These are phyloP conservation scores for Hypoxylon sp. DNA, from an alignment of 2,329 filamentous ascomycete genomes.

Conservation along the genomic window DNA sequence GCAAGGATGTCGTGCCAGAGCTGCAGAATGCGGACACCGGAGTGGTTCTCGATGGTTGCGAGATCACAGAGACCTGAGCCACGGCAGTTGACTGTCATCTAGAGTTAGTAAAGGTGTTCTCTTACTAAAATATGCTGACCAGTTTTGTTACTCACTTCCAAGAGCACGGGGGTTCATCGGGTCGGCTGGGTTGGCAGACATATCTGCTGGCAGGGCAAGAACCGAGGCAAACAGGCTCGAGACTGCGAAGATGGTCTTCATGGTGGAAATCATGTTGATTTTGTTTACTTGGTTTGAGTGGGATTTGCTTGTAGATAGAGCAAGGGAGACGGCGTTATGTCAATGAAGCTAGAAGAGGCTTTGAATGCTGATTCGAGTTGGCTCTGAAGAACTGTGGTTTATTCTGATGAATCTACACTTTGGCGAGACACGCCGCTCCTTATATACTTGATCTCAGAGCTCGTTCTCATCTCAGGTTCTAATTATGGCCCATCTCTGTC, in stretches of 20 bases:
- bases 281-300: not conserved
- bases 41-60: constrained; percentile 36
- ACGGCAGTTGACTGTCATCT: constrained; percentile 36
- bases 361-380: not conserved
- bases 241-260: constrained; percentile 19
- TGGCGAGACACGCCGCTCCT: not conserved
- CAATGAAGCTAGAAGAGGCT: not conserved
- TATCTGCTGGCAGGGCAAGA: constrained; percentile 22
- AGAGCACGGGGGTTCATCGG: constrained; percentile 31
- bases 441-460: constrained; percentile 11
- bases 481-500: constrained; percentile 10
- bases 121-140: not conserved
- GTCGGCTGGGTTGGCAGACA: constrained; percentile 28
- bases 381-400: not conserved
- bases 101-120: not conserved
- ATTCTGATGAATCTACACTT: constrained; percentile 3
- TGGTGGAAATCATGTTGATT: constrained; percentile 14
- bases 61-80: constrained; percentile 39
- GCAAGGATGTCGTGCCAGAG: constrained; percentile 34
- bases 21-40: constrained; percentile 24
- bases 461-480: not conserved
- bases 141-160: constrained; percentile 20
- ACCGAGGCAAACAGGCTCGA: constrained; percentile 24
- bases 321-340: not conserved
- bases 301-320: not conserved